These are phyloP conservation scores for Cenchrus americanus DNA, from an alignment of 176 grass and related monocot species.

Conservation along the genomic window DNA sequence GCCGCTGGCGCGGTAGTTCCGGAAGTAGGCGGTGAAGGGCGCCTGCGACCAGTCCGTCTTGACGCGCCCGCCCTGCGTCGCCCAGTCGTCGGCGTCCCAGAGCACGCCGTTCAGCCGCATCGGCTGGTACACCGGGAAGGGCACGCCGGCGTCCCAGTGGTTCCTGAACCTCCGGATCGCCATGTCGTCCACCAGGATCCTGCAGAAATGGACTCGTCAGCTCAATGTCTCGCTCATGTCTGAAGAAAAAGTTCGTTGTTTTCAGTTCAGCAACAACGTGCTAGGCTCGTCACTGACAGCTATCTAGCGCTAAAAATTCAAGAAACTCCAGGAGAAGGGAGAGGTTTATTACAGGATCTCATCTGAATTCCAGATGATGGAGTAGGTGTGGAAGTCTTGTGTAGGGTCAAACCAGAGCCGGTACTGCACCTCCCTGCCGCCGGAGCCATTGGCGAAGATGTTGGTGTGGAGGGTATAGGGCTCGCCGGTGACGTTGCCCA, in stretches of 20 bases:
- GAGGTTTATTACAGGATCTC: constrained; percentile 75
- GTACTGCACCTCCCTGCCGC: constrained; percentile 68
- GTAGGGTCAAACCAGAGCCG: constrained; percentile 81
- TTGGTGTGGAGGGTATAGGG: constrained; percentile 79
- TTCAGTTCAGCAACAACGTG: neutral
- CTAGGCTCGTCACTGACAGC: neutral
- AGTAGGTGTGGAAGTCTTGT: constrained; percentile 66
- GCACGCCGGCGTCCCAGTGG: constrained; percentile 42
- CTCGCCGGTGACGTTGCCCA: constrained; percentile 64
- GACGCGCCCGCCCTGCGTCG: constrained; percentile 49
- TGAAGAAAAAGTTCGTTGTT: neutral
- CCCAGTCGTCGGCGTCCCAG: constrained; percentile 57
- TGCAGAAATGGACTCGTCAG: constrained; percentile 2
- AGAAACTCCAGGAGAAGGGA: neutral
- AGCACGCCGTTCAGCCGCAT: constrained; percentile 49
- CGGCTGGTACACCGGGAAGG: constrained; percentile 54
- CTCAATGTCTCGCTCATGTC: neutral
- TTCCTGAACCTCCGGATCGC: constrained; percentile 61
- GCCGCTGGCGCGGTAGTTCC: constrained; percentile 40
- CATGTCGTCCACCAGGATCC: constrained; percentile 54
- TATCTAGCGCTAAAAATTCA: neutral
- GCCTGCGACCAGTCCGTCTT: constrained; percentile 65
- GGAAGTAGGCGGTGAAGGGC: constrained; percentile 55
- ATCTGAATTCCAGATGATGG: constrained; percentile 75
- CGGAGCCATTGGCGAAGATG: constrained; percentile 59